Base-by-base conservation (phyloP, 371 early-diverging fungal genomes). In the Mucor piriformis region DNA sequence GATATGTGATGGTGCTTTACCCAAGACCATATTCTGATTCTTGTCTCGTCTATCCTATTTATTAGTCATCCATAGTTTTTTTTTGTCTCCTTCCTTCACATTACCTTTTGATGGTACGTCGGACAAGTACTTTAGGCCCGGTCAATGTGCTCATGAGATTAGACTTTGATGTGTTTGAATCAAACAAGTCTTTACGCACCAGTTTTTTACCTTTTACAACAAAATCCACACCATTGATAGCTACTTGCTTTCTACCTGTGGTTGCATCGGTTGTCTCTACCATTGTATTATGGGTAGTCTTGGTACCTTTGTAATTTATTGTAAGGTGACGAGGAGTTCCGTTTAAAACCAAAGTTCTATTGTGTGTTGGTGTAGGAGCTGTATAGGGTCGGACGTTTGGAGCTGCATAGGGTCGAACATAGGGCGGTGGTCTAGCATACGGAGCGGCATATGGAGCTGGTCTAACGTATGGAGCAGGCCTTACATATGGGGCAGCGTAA, bases 121-220 rank as follows among this genome's bases (percentile, higher is more conserved):
- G 37, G 38, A 62, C 35, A 0, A 67, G 37, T 6, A 58, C 58
- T 44, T 58, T 67, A 10, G 67, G 67, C 18, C 54, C 67, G 5
- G 43, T 57, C 7, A 18, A 21, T 10, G 42, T 24, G 11, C 55
- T 25, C 15, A 46, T 40, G 6, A 63, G 53, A 10, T 54, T 38
- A n/a, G 64, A 34, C 35, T 56, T 42, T 6, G 54, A 40, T 2
- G 43, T 43, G 10, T 58, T 50, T 2, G 63, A 38, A 21, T 63
- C 61, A 25, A 71, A 44, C 10, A 64, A 43, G 37, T 73, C 78
- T 48, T 77, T 64, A 16, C 78, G 59, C 15, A 77, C 64, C 18
- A 77, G 23, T 33, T 74, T 74, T 49, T 67, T 77, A 12, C 78
- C 78, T 46, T 74, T 77, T 12, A 71, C 74, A n/a, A 74, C 60